These are phyloP conservation scores for Exophiala dermatitidis DNA, from an alignment of 2,329 filamentous ascomycete species.

Conservation along the genomic window DNA sequence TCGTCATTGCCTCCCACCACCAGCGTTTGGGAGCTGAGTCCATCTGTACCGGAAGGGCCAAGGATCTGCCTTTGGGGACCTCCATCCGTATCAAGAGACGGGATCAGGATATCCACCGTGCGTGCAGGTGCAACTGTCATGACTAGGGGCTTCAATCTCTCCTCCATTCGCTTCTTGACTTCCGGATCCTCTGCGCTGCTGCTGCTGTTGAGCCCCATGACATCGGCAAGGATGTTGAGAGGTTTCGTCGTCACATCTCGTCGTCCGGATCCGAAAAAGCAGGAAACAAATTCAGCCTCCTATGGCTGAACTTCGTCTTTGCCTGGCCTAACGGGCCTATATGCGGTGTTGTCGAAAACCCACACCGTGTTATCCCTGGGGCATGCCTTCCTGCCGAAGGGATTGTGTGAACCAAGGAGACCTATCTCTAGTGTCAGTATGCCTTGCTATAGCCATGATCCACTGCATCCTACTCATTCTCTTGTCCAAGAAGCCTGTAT, in stretches of 20 bases:
- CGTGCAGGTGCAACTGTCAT: slow-evolving; percentile 67
- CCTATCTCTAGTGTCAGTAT: slow-evolving; percentile 10
- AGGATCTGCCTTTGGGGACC: slow-evolving; percentile 45
- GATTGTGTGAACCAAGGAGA: slow-evolving; percentile 43
- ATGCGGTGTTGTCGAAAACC: slow-evolving; percentile 86
- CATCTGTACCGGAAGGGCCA: slow-evolving; percentile 64
- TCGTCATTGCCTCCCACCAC: slow-evolving; percentile 43
- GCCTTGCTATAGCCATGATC: not conserved
- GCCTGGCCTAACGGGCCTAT: slow-evolving; percentile 41
- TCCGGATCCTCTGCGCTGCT: slow-evolving; percentile 41
- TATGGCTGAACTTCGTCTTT: slow-evolving; percentile 45
- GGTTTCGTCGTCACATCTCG: slow-evolving; percentile 56
- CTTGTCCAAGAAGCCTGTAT: slow-evolving; percentile 27
- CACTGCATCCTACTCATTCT: slow-evolving; percentile 17
- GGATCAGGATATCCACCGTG: slow-evolving; percentile 58
- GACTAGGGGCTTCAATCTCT: slow-evolving; percentile 58
- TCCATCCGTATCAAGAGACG: slow-evolving; percentile 39
- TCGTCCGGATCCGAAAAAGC: slow-evolving; percentile 69
- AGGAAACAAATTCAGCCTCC: slow-evolving; percentile 76
- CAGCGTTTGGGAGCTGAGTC: slow-evolving; percentile 61
- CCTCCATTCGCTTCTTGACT: slow-evolving; percentile 59
- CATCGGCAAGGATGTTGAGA: slow-evolving; percentile 62
- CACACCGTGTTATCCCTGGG: slow-evolving; percentile 67
- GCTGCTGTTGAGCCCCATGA: slow-evolving; percentile 58
- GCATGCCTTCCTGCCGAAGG: slow-evolving; percentile 54